These are phyloP conservation scores for Wolfiporia cocos DNA, from an alignment of 1,284 basidiomycete genomes.

Conservation along the genomic window DNA sequence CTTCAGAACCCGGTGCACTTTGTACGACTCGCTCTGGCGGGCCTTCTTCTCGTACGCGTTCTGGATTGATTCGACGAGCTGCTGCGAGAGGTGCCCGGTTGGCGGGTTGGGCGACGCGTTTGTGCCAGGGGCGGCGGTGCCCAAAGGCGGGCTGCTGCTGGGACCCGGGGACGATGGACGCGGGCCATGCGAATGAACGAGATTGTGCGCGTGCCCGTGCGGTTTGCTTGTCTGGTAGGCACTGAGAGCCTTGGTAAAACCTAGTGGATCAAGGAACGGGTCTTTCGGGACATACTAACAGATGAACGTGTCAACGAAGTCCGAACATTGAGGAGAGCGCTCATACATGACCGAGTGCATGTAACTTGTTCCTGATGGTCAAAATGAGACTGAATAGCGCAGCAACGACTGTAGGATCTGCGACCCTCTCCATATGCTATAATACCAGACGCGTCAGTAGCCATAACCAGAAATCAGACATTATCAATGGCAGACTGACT, in stretches of 20 bases:
- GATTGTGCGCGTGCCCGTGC: conserved; percentile 15
- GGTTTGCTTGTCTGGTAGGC: conserved; percentile 19
- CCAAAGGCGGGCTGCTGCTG: conserved; percentile 13
- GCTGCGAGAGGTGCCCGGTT: conserved; percentile 34
- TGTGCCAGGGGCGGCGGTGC: conserved; percentile 1
- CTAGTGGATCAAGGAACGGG: conserved; percentile 63
- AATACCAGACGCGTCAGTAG: neutral
- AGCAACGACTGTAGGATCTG: conserved; percentile 64
- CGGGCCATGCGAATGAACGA: conserved; percentile 11
- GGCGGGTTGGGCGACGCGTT: conserved; percentile 8
- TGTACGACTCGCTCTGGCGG: conserved; percentile 49
- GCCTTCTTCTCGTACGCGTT: conserved; percentile 44
- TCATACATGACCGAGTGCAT: conserved; percentile 39
- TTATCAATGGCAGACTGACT: conserved; percentile 30
- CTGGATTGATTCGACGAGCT: conserved; percentile 43
- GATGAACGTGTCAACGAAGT: conserved; percentile 5
- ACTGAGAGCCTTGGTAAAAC: conserved; percentile 33
- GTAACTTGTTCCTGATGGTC: conserved; percentile 60
- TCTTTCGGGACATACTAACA: conserved; percentile 57
- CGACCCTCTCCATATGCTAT: conserved; percentile 63
- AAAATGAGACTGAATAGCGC: conserved; percentile 65
- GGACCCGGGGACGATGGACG: conserved; percentile 6
- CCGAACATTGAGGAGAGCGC: neutral
- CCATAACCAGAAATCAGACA: neutral
- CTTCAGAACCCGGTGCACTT: conserved; percentile 53